Base-by-base conservation (phyloP, 306 rosid genomes). In the Arachis hypogaea region DNA sequence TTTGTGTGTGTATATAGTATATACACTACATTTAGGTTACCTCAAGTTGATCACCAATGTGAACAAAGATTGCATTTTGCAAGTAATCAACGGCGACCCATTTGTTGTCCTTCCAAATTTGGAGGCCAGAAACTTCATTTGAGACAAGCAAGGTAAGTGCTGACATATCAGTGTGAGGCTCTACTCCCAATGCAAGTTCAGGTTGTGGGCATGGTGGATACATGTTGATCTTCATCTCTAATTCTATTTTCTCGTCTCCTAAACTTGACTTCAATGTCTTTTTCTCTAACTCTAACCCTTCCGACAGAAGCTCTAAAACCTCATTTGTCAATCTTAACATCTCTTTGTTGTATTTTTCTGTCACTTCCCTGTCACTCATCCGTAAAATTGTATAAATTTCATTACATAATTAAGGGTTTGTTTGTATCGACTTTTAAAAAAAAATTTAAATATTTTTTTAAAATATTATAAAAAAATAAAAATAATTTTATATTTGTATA, bases 141-240 rank as follows among this genome's bases (percentile, higher is more conserved):
- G 92, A 79, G 29, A 90, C 80, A 0, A 86, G 89, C 8, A 90
- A 0, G 5, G 92, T 88, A 30, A 90, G 74, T 60, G 85, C 92
- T n/a, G 85, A 85, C 93, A 90, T 88, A 63, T 90, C 92, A 1
- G 96, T 88, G 80, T 88, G 96, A 10, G 96, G 74, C 72, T 90
- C 96, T 29, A 88, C 93, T 6, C 96, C 93, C 0, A 90, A 71
- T 52, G 90, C 96, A 9, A 86, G 61, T 29, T 90, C 71, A 10
- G 92, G 93, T 12, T 88, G 93, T 30, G 93, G 93, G 50, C 96
- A 90, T 3, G 92, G 89, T 5, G 93, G 93, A 59, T 88, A 90
- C 87, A 90, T 80, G 59, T 90, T 86, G 74, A 88, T 90, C 78
- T 90, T 90, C 93, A 90, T 88, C 73, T 90, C 92, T 33, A 78